A percentile compares a stretch with the other conserved stretches of the same genome.
Conservation (phyloP, 2,329 filamentous ascomycete species). For the Pseudocercospora eumusae region DNA sequence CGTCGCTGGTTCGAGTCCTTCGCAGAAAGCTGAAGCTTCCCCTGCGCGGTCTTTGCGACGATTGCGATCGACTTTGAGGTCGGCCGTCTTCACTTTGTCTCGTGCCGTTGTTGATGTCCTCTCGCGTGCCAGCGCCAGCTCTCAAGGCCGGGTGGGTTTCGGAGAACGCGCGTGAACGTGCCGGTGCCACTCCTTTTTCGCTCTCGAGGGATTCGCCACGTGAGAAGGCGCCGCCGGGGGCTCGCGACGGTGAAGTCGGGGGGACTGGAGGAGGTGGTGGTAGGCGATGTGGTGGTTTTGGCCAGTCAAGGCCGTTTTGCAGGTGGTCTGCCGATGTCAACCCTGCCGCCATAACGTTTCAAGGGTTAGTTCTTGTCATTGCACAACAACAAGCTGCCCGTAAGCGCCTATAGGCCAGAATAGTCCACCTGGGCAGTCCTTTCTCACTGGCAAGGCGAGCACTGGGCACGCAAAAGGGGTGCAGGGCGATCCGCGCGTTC, state of each 20-base stretch:
- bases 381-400: constrained; percentile 3
- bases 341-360: constrained; percentile 30
- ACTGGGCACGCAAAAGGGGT: constrained; percentile 2
- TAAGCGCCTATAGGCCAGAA: constrained; percentile 6
- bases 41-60: constrained; percentile 10
- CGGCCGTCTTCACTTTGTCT: constrained; percentile 7
- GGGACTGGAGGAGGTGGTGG: constrained; percentile 29
- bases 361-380: constrained; percentile 11
- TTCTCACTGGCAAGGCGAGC: neutral
- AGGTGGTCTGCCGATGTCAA: constrained; percentile 26
- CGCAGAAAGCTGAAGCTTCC: constrained; percentile 17
- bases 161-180: constrained; percentile 4
- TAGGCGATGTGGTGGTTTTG: constrained; percentile 27
- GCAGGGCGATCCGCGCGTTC: constrained; percentile 3
- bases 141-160: neutral
- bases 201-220: neutral
- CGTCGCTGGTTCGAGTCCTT: constrained; percentile 2
- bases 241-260: constrained; percentile 5
- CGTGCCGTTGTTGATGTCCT: constrained; percentile 6
- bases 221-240: neutral
- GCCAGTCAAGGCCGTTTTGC: constrained; percentile 31
- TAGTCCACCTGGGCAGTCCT: neutral
- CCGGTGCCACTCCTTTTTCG: neutral
- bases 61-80: constrained; percentile 15
- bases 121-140: constrained; percentile 8